Evolutionary conservation across 202 grass and related monocot species (phyloP).

Genomic region (Schoenoplectus tabernaemontani): DNA sequence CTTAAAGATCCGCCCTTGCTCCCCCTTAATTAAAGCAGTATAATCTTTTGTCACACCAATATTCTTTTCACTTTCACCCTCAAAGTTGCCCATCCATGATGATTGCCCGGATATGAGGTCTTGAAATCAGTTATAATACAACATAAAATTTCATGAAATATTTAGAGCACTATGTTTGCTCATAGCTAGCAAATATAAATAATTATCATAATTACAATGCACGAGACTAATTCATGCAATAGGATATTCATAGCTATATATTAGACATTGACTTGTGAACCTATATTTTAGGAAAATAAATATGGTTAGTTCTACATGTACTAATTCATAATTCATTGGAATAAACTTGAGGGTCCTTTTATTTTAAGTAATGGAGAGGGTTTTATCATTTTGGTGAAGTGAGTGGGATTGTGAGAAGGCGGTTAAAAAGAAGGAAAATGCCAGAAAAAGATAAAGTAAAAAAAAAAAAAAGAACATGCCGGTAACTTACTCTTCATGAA

Average conservation of each 20-base stretch:
- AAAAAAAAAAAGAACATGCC: slow-evolving; percentile 18
- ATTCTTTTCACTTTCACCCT: neutral
- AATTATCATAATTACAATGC: neutral
- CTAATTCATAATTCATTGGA: neutral
- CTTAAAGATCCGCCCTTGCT: neutral
- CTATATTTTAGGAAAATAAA: neutral
- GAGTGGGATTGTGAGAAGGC: slow-evolving; percentile 12
- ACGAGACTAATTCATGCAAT: neutral
- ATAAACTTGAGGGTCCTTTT: neutral
- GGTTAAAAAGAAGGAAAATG: slow-evolving; percentile 21
- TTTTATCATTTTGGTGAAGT: slow-evolving; percentile 22
- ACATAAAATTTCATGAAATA: neutral
- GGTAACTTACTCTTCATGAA: neutral
- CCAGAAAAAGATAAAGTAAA: slow-evolving; percentile 19
- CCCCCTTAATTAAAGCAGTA: slow-evolving; percentile 22
- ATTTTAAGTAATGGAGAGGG: neutral
- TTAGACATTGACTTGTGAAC: neutral
- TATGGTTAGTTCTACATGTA: neutral
- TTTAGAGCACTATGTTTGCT: neutral
- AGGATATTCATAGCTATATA: neutral
- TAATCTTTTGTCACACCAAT: slow-evolving; percentile 14
- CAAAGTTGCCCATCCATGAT: neutral
- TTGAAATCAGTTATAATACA: neutral
- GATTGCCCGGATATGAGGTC: neutral
- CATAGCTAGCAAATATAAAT: neutral